phyloP scores from a whole-genome alignment of 176 grass and related monocot species.

The Ensete ventricosum region DNA sequence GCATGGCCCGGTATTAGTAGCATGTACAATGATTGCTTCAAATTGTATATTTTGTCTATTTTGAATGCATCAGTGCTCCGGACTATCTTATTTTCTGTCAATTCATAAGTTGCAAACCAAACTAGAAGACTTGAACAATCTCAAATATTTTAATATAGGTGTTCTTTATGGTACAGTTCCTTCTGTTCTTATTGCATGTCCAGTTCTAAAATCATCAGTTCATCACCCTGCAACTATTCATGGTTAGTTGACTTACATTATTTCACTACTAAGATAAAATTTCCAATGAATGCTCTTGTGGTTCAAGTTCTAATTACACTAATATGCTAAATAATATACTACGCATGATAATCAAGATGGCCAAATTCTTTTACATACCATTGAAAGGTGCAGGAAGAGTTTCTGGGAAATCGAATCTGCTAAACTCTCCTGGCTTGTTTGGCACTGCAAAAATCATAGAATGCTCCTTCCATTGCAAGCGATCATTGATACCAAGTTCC shows the following conservation, averaged over 20 bases:
- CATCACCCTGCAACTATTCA: neutral
- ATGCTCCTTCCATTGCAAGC: constrained; percentile 99
- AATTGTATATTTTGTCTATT: neutral
- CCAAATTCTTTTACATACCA: constrained; percentile 30
- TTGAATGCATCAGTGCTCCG: no score
- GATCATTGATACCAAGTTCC: constrained; percentile 91
- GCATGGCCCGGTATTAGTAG: neutral
- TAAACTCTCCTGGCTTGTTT: constrained; percentile 87
- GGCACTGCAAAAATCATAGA: constrained; percentile 99
- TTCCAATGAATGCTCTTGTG: neutral
- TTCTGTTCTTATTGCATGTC: neutral
- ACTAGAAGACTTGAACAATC: neutral
- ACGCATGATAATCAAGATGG: neutral
- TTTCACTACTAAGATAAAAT: neutral
- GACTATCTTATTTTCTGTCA: no score
- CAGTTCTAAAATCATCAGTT: neutral
- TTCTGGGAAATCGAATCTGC: constrained; percentile 95
- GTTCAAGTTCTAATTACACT: neutral
- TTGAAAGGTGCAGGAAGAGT: constrained; percentile 82
- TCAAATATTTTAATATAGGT: no score
- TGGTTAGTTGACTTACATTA: neutral
- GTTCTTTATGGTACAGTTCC: neutral
- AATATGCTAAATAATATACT: neutral
- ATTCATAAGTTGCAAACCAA: neutral
- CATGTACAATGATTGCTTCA: neutral